These are phyloP conservation scores for Kernera saxatilis DNA, from an alignment of 345 rosid species.

Conservation along the genomic window DNA sequence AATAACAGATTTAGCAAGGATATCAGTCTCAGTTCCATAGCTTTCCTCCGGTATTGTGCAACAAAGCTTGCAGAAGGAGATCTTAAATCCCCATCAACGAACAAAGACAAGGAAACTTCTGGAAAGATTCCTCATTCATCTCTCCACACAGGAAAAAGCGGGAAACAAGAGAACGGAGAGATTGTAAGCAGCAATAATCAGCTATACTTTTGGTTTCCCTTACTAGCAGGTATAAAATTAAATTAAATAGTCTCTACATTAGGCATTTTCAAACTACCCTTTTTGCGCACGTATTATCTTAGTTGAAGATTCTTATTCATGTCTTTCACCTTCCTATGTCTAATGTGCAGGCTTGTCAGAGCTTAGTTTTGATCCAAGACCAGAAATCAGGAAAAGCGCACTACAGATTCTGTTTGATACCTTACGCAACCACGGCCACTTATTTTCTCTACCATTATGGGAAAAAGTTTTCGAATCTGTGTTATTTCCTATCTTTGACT, in stretches of 20 bases:
- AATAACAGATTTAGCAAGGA: conserved; percentile 93
- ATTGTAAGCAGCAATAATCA: conserved; percentile 61
- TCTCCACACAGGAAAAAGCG: conserved; percentile 45
- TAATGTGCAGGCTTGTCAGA: conserved; percentile 81
- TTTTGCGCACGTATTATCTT: not conserved
- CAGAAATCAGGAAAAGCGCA: conserved; percentile 95
- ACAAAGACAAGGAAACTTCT: conserved; percentile 57
- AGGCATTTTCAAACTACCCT: not conserved
- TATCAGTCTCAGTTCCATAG: conserved; percentile 86
- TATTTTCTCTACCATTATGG: conserved; percentile 82
- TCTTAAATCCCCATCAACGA: conserved; percentile 57
- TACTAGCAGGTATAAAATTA: conserved; percentile 71
- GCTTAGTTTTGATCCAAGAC: conserved; percentile 97
- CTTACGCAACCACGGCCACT: conserved; percentile 92
- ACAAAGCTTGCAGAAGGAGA: conserved; percentile 95
- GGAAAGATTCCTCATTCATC: conserved; percentile 53
- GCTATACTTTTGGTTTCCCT: conserved; percentile 93
- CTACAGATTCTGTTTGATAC: conserved; percentile 88
- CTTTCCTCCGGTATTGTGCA: conserved; percentile 92
- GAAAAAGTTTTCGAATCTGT: conserved; percentile 87
- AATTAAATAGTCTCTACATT: conserved; percentile 11
- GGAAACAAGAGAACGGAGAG: conserved; percentile 61
- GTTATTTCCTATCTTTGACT: conserved; percentile 94
- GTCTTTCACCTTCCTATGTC: not conserved
- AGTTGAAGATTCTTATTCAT: conserved; percentile 15